Percentiles rank a stretch among this genome's conserved stretches.
These are phyloP conservation scores for Paramyrothecium sp. DNA, from an alignment of 2,329 filamentous ascomycete genomes.

Conservation along the genomic window DNA sequence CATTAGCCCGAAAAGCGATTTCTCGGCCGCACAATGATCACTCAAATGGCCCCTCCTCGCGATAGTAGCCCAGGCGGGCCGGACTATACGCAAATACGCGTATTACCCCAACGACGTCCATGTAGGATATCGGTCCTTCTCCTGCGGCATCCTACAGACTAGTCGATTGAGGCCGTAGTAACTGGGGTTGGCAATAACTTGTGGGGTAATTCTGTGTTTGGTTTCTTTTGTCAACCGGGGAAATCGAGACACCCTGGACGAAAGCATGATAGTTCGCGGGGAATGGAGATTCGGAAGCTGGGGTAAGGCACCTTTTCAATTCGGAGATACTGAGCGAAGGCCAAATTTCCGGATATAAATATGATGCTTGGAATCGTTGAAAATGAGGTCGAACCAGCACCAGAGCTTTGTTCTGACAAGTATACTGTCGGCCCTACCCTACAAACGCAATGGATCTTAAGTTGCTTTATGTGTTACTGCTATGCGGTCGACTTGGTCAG, in stretches of 20 bases:
- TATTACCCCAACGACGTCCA: background rate
- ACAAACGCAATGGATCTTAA: background rate
- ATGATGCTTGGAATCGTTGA: background rate
- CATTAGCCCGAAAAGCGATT: no score
- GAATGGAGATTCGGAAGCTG: background rate
- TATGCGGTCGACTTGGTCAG: background rate
- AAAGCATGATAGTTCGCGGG: background rate
- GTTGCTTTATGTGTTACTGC: background rate
- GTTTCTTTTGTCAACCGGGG: background rate
- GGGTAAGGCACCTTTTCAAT: background rate
- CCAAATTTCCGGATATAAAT: background rate
- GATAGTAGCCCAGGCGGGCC: no score
- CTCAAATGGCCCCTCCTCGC: no score
- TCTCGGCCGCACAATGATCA: no score
- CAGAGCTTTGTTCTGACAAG: background rate
- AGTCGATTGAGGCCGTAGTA: background rate
- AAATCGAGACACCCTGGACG: background rate
- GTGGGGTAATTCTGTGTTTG: background rate
- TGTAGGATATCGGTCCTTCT: background rate
- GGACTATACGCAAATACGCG: background rate
- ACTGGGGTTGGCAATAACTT: no score
- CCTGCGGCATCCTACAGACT: background rate
- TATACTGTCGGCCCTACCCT: background rate
- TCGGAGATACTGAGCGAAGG: background rate
- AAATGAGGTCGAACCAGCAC: background rate